Base-by-base conservation (phyloP, 1,284 basidiomycete genomes). In the Puccinia coronata region DNA sequence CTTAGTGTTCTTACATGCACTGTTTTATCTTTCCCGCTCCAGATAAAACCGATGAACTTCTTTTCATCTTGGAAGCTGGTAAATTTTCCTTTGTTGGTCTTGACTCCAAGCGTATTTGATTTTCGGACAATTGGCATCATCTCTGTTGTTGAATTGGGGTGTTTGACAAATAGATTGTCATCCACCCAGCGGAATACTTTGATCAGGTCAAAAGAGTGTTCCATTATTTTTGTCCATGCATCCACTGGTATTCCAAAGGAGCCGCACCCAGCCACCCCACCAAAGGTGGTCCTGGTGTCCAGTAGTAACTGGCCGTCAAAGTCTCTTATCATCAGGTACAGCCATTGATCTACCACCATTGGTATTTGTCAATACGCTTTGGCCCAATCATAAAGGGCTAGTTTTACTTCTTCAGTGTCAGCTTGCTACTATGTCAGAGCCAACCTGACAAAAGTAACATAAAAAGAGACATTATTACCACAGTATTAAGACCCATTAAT, bases 121-220 rank as follows among this genome's bases (percentile, higher is more conserved):
- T 36, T 39, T 1, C 5, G 5, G 11, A 57, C 72, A 5, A 57
- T 20, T 6, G 57, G 16, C 0, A 0, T 11, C 51, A 74, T 47
- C 4, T 8, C 1, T 0, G 31, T 14, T 3, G 12, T 0, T 14
- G 31, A 57, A 12, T 36, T 23, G 1, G 0, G 4, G 18, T 4
- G 11, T 20, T 57, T 74, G n/a, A 74, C 31, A 2, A 74, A 41
- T 6, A 74, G 25, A 16, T 74, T 74, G 31, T 74, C 47, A 25
- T 74, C 72, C 0, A 73, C 71, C 72, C 72, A 74, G 25, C 72
- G 12, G 18, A 73, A 73, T 6, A 47, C n/a, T 20, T 18, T 20
- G 9, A 36, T 0, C 1, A 73, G 14, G 20, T 74, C 41, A 4
- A 74, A 74, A 5, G n/a, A 28, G 14, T 0, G 14, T 16, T 34